Evolutionary conservation across 495 filamentous ascomycete genomes (phyloP), one percentile per base, ranked within the genome.

Genomic region (Bacidia gigantensis): DNA sequence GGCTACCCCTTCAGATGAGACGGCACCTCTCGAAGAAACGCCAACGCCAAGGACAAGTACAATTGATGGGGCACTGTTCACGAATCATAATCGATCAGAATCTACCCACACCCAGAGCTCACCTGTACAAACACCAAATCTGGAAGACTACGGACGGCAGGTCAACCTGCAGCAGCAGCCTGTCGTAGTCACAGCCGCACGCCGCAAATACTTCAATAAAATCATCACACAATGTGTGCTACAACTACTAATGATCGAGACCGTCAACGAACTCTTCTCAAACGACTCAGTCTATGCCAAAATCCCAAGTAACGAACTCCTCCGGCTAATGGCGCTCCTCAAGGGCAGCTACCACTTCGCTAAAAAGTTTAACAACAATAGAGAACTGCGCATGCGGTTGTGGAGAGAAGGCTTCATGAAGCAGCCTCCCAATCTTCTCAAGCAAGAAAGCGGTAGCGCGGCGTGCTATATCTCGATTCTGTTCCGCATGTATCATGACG

Each of bases 321-420:
- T 99, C 11, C 84, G 92, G 3, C 69, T 99, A 22, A 99, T 97
- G 93, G 80, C 78, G 5, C 72, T 97, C 3, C 69, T 99, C 18
- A 97, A 96, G 67, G 90, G 92, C 68, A 88, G 82, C 40, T 97
- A 93, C 69, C 79, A 86, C 26, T 99, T 99, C 57, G 92, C 93
- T 11, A 89, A 90, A 64, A 85, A 82, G 54, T 99, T 99, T 75
- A 99, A 99, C 65, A 84, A 83, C 54, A 89, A 99, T 69, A 93
- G 95, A 64, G 93, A 96, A 55, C 72, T 99, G 24, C 80, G 92
- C 18, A 94, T 93, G 80, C 78, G 87, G 35, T 71, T 99, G 9
- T 97, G 90, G 89, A 73, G 86, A 22, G 93, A 99, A 61, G 92
- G 92, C 5, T 99, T 97, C 76, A 99, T 99, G 92, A 96, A 95